Evolutionary conservation across 1,139 yeast genomes (phyloP).

Genomic region (Nakaseomyces delphensis): DNA sequence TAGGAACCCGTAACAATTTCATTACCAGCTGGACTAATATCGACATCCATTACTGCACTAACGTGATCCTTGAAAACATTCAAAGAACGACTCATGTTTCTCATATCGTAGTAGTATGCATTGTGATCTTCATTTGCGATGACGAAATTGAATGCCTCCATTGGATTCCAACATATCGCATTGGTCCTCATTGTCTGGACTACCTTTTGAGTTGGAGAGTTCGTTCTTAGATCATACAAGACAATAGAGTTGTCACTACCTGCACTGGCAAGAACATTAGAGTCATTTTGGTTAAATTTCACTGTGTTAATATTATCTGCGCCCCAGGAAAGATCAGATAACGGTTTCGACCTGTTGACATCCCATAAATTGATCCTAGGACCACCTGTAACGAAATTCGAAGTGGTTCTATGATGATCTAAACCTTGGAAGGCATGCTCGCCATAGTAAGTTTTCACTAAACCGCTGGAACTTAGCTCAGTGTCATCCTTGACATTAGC

Average conservation of each 20-base stretch:
- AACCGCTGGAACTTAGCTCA: slow-evolving; percentile 35
- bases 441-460: slow-evolving; percentile 70
- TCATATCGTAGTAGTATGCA: slow-evolving; percentile 91
- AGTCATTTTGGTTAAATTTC: slow-evolving; percentile 82
- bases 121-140: slow-evolving; percentile 94
- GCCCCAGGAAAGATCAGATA: slow-evolving; percentile 84
- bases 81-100: slow-evolving; percentile 68
- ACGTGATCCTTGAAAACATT: slow-evolving; percentile 94
- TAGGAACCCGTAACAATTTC: slow-evolving; percentile 93
- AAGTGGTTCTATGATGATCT: slow-evolving; percentile 74
- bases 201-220: slow-evolving; percentile 84
- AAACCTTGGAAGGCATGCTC: slow-evolving; percentile 77
- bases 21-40: slow-evolving; percentile 94
- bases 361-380: slow-evolving; percentile 88
- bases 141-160: slow-evolving; percentile 93
- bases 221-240: slow-evolving; percentile 85
- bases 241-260: slow-evolving; percentile 91
- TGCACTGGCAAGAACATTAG: slow-evolving; percentile 79
- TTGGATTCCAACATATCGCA: slow-evolving; percentile 91
- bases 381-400: slow-evolving; percentile 86
- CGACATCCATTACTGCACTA: slow-evolving; percentile 89
- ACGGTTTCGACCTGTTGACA: slow-evolving; percentile 63
- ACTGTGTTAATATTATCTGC: slow-evolving; percentile 82
- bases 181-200: slow-evolving; percentile 78
- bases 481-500: slow-evolving; percentile 30